Conservation (phyloP, 2,329 filamentous ascomycete genomes). For the Microsporum canis region DNA sequence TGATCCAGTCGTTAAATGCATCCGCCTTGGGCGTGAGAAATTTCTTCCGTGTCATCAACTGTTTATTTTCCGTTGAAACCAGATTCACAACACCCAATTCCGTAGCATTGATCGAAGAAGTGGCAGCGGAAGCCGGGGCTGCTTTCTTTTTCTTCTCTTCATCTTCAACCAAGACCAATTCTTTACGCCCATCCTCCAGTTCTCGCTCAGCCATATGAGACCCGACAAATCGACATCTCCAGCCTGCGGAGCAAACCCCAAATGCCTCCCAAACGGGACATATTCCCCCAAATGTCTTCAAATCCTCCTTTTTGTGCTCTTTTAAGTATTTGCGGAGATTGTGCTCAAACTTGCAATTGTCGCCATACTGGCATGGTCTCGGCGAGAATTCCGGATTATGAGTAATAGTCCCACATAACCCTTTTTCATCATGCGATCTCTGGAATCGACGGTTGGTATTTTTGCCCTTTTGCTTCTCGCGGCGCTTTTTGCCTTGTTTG, state of each 20-base stretch:
- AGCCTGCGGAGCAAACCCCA: conserved; percentile 70
- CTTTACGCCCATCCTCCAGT: conserved; percentile 66
- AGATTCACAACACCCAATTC: conserved; percentile 63
- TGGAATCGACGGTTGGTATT: conserved; percentile 78
- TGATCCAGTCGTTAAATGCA: conserved; percentile 64
- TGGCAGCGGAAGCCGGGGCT: conserved; percentile 12
- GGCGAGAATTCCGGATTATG: conserved; percentile 72
- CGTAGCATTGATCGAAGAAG: conserved; percentile 18
- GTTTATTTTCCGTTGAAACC: conserved; percentile 58
- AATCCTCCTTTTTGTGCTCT: conserved; percentile 68
- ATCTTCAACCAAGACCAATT: conserved; percentile 60
- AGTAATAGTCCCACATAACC: conserved; percentile 64
- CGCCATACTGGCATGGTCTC: conserved; percentile 60
- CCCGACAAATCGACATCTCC: conserved; percentile 84
- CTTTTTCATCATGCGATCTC: conserved; percentile 62
- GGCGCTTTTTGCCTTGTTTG: conserved; percentile 21
- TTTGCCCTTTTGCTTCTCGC: conserved; percentile 56
- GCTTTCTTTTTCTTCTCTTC: conserved; percentile 34
- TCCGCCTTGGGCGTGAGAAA: conserved; percentile 62
- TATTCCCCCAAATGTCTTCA: conserved; percentile 61
- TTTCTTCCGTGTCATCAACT: conserved; percentile 62
- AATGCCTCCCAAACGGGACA: conserved; percentile 72
- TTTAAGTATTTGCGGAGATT: conserved; percentile 75
- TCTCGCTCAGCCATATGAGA: conserved; percentile 78
- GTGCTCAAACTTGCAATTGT: conserved; percentile 71